Percentiles rank a stretch among this genome's conserved stretches.
Evolutionary conservation across 2,329 filamentous ascomycete genomes (phyloP).

Genomic region (Sodiomyces alkalinus): DNA sequence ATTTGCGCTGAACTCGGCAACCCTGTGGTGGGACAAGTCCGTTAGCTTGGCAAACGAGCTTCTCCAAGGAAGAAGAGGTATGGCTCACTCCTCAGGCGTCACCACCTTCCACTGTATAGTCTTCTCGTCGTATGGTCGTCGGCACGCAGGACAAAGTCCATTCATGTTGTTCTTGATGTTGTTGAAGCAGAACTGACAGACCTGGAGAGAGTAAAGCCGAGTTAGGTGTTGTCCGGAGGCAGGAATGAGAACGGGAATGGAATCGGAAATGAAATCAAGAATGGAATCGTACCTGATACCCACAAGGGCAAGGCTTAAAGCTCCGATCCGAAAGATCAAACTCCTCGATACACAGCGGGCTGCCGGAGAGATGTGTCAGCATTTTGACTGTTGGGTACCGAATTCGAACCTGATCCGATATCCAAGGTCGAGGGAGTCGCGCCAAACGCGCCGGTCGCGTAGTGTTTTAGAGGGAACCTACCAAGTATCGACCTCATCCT

Average conservation of each 20-base stretch:
- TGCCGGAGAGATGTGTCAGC: conserved; percentile 25
- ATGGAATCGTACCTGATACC: conserved; percentile 64
- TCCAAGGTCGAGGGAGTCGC: background rate
- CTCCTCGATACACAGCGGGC: conserved; percentile 96
- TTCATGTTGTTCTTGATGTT: conserved; percentile 99
- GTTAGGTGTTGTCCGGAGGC: conserved; percentile 3
- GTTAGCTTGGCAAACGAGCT: conserved; percentile 10
- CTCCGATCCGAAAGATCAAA: conserved; percentile 96
- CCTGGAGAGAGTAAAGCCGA: conserved; percentile 34
- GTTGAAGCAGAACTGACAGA: conserved; percentile 99
- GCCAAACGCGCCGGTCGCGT: too few species aligned
- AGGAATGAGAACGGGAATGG: background rate
- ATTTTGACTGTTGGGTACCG: conserved; percentile 7
- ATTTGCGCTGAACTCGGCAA: conserved; percentile 60
- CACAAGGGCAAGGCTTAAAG: conserved; percentile 92
- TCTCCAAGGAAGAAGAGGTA: background rate
- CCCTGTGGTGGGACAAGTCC: conserved; percentile 35
- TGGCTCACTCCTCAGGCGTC: conserved; percentile 77
- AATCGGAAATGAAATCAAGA: background rate
- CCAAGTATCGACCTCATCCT: conserved; percentile 58
- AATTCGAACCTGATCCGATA: background rate
- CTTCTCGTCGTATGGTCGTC: conserved; percentile 89
- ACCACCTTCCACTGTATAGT: conserved; percentile 96
- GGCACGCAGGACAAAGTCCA: conserved; percentile 90
- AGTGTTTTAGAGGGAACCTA: conserved; percentile 28